Evolutionary conservation across 345 rosid species (phyloP).

Genomic region (Salix purpurea): DNA sequence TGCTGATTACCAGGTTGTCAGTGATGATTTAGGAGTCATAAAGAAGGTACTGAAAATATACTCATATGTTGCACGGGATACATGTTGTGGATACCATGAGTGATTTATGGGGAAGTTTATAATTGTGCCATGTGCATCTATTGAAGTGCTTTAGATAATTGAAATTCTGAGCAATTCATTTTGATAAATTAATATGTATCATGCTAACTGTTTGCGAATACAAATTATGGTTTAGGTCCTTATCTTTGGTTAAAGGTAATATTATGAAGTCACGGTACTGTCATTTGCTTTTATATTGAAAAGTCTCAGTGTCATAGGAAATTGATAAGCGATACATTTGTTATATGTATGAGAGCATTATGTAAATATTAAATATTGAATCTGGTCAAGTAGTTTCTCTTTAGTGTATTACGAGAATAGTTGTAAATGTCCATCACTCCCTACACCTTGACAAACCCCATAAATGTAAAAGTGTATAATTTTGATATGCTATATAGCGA

Average conservation of each 20-base stretch:
- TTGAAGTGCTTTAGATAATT: not conserved
- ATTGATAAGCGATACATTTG: not conserved
- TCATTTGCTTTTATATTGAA: not conserved
- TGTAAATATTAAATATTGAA: not conserved
- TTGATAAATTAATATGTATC: not conserved
- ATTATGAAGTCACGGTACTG: not conserved
- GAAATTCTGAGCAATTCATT: not conserved
- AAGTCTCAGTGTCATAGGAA: not conserved
- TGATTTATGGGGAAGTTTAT: not conserved
- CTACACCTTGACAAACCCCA: too few relatives aligned
- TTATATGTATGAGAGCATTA: not conserved
- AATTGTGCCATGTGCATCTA: too few relatives aligned
- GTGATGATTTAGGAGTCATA: slow-evolving; percentile 78
- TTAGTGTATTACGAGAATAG: too few relatives aligned
- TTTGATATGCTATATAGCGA: too few relatives aligned
- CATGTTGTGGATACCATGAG: not conserved
- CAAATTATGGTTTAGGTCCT: not conserved
- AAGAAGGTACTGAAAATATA: slow-evolving; percentile 59
- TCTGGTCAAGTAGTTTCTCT: not conserved
- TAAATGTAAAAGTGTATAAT: too few relatives aligned
- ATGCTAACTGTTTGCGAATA: not conserved
- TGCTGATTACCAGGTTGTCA: slow-evolving; percentile 59
- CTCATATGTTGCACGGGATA: not conserved
- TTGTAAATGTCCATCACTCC: too few relatives aligned
- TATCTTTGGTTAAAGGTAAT: not conserved